phyloP scores from a whole-genome alignment of 108 stramenopile genomes.

The Mediolabrus comicus region DNA sequence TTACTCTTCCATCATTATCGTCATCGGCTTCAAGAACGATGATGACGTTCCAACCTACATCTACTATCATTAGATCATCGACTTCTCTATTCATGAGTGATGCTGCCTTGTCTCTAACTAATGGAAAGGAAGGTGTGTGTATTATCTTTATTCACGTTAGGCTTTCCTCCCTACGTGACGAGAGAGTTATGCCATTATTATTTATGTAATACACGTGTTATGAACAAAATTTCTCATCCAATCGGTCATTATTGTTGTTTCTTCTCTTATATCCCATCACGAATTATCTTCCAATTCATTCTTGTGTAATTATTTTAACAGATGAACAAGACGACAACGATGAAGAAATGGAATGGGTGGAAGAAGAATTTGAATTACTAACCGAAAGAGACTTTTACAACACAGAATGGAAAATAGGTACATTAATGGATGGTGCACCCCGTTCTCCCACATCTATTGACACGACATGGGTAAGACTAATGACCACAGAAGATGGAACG shows the following conservation, averaged over 20 bases:
- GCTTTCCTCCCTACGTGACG: no score
- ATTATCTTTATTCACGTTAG: no score
- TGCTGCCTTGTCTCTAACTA: not conserved
- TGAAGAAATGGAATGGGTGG: slow-evolving; percentile 79
- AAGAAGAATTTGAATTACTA: slow-evolving; percentile 68
- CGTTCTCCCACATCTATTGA: slow-evolving; percentile 50
- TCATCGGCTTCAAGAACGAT: not conserved
- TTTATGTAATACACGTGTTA: no score
- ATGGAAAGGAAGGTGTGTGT: not conserved
- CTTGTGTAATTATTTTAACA: not conserved
- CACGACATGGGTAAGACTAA: slow-evolving; percentile 81
- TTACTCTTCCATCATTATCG: not conserved
- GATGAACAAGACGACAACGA: slow-evolving; percentile 33
- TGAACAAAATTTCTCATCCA: not conserved
- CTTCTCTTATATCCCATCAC: not conserved
- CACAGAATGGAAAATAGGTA: slow-evolving; percentile 84
- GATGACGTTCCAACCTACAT: not conserved
- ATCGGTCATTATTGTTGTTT: no score
- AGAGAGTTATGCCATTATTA: no score
- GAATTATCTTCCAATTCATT: not conserved
- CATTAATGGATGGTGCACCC: slow-evolving; percentile 49
- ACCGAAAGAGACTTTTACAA: slow-evolving; percentile 76
- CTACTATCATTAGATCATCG: not conserved
- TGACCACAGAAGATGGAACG: slow-evolving; percentile 58
- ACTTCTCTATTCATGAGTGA: not conserved